phyloP scores from a whole-genome alignment of 2,329 filamentous ascomycete genomes.

The Neonectria faginata region DNA sequence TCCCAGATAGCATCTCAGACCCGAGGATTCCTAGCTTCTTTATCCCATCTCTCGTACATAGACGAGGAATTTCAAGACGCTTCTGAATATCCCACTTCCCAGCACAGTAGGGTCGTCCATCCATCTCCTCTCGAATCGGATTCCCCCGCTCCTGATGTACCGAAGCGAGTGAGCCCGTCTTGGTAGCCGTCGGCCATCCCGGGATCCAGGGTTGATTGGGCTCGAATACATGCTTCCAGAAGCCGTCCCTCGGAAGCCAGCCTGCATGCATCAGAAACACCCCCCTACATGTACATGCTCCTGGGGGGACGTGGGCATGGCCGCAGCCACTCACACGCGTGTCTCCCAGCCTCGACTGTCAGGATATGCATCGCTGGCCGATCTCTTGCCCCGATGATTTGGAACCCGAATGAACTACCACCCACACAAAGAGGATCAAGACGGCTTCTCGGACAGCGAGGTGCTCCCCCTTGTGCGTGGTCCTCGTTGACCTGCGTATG shows the following conservation, averaged over 20 bases:
- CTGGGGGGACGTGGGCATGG: slow-evolving; percentile 28
- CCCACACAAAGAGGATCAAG: slow-evolving; percentile 19
- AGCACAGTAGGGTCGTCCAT: background rate
- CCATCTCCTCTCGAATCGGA: slow-evolving; percentile 10
- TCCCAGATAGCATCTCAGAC: background rate
- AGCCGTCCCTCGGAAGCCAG: slow-evolving; percentile 29
- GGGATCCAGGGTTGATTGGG: slow-evolving; percentile 34
- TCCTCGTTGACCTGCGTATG: slow-evolving; percentile 1
- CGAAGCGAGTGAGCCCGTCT: slow-evolving; percentile 6
- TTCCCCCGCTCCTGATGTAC: slow-evolving; percentile 9
- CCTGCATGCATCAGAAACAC: slow-evolving; percentile 26
- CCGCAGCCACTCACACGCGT: slow-evolving; percentile 37
- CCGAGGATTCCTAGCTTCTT: background rate
- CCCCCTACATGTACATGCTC: slow-evolving; percentile 13
- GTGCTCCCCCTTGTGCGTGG: background rate
- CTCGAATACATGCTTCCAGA: slow-evolving; percentile 35
- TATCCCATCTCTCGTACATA: background rate
- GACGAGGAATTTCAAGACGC: background rate
- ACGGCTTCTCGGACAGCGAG: background rate
- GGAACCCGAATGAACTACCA: slow-evolving; percentile 33
- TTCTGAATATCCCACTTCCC: background rate
- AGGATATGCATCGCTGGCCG: slow-evolving; percentile 28
- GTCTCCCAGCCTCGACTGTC: slow-evolving; percentile 27
- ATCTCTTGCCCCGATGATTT: slow-evolving; percentile 33
- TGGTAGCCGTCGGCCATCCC: slow-evolving; percentile 19